Conservation (phyloP, 1,139 yeast species). For the Yamadazyma jaroonii region DNA sequence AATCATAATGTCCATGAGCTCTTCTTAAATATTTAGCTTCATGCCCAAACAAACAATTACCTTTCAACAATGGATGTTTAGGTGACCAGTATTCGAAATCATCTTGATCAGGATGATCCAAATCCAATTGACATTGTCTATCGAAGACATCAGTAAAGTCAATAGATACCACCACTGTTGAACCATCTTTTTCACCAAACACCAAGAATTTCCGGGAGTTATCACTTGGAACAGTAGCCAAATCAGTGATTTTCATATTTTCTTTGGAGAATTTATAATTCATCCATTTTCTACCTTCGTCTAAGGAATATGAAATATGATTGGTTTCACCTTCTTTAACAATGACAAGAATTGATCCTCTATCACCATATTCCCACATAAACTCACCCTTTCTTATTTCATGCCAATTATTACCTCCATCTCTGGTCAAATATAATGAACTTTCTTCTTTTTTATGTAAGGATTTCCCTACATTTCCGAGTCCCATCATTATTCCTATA, state of each 20-base stretch:
- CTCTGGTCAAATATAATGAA: constrained; percentile 72
- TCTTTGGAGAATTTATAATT: constrained; percentile 62
- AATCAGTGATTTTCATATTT: constrained; percentile 58
- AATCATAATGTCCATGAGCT: constrained; percentile 54
- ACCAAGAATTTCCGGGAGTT: constrained; percentile 68
- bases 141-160: constrained; percentile 68
- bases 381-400: constrained; percentile 70
- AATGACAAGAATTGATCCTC: constrained; percentile 80
- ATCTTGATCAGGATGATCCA: constrained; percentile 53
- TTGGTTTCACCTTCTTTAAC: constrained; percentile 62
- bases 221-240: constrained; percentile 90
- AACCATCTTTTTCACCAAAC: constrained; percentile 19
- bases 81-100: constrained; percentile 90
- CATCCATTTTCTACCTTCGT: constrained; percentile 79
- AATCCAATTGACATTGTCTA: constrained; percentile 70
- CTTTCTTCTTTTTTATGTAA: constrained; percentile 50
- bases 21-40: constrained; percentile 76
- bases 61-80: constrained; percentile 57
- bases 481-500: constrained; percentile 78
- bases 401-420: constrained; percentile 89
- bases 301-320: constrained; percentile 60
- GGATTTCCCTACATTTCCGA: constrained; percentile 82
- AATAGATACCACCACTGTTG: constrained; percentile 42
- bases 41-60: constrained; percentile 85
- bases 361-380: constrained; percentile 97